These are phyloP conservation scores for Venturia oleaginea DNA, from an alignment of 2,329 filamentous ascomycete species.

Conservation along the genomic window DNA sequence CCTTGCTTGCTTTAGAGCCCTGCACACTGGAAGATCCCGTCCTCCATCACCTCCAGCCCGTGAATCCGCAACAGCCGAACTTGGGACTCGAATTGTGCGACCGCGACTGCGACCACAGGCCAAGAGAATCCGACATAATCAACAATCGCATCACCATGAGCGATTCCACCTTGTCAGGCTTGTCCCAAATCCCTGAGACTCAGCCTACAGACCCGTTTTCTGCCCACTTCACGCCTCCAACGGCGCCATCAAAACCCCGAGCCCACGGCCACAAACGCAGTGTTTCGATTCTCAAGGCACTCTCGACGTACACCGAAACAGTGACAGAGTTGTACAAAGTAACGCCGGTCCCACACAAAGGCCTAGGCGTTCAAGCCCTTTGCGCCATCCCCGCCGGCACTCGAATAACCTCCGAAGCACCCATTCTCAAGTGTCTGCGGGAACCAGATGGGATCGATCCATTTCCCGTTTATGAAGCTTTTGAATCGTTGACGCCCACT, in stretches of 20 bases:
- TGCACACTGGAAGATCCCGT: not conserved
- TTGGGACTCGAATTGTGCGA: not conserved
- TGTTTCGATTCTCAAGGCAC: not conserved
- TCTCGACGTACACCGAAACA: not conserved
- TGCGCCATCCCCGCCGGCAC: constrained; percentile 28
- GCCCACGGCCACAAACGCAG: not conserved
- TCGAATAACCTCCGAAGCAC: constrained; percentile 21
- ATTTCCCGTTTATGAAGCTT: constrained; percentile 10
- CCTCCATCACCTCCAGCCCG: not conserved
- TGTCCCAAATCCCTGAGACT: not conserved
- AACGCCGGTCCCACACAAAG: constrained; percentile 27
- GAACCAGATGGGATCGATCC: constrained; percentile 12
- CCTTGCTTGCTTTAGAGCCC: not conserved
- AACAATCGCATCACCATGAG: not conserved
- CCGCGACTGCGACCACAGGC: not conserved
- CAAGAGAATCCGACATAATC: not conserved
- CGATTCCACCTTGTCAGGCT: not conserved
- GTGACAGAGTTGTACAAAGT: constrained; percentile 4
- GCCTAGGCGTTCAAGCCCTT: constrained; percentile 34
- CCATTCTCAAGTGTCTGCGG: constrained; percentile 4
- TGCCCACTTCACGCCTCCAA: not conserved
- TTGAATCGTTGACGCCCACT: not conserved
- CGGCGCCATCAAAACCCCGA: not conserved
- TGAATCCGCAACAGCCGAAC: not conserved
- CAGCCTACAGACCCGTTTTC: not conserved